These are phyloP conservation scores for Talaromyces sp. DNA, from an alignment of 2,329 filamentous ascomycete species.

Conservation along the genomic window DNA sequence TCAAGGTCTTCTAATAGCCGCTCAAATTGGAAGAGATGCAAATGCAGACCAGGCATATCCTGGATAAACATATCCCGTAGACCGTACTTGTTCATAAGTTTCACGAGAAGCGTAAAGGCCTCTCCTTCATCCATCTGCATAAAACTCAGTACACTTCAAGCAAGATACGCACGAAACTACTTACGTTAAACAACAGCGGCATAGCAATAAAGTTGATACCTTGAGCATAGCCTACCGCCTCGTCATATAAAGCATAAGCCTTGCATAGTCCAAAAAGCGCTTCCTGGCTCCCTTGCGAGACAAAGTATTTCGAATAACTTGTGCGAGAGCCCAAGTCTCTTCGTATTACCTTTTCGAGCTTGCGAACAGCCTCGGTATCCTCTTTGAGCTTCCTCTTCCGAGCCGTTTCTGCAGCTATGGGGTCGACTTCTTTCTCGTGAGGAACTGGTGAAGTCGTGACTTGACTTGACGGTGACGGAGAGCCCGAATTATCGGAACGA, in stretches of 20 bases:
- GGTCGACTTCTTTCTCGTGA: constrained; percentile 61
- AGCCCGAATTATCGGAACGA: constrained; percentile 69
- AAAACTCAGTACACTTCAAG: background rate
- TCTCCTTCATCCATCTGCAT: constrained; percentile 89
- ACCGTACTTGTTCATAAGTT: constrained; percentile 94
- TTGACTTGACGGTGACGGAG: constrained; percentile 55
- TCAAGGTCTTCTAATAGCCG: constrained; percentile 89
- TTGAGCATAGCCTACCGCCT: constrained; percentile 91
- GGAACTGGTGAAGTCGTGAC: constrained; percentile 53
- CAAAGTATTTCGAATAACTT: constrained; percentile 93
- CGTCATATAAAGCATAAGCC: constrained; percentile 92
- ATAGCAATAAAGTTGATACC: constrained; percentile 99
- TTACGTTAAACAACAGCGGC: constrained; percentile 89
- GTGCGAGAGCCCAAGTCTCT: constrained; percentile 88
- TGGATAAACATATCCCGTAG: constrained; percentile 88
- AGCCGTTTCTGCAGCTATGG: constrained; percentile 61
- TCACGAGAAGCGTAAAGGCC: constrained; percentile 87
- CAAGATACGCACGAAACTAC: constrained; percentile 28
- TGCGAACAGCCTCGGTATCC: constrained; percentile 67
- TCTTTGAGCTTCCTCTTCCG: constrained; percentile 76
- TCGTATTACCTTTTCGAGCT: constrained; percentile 86
- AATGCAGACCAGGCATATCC: constrained; percentile 94
- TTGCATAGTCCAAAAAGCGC: constrained; percentile 94
- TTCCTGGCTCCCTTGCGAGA: constrained; percentile 86
- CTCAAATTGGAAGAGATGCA: constrained; percentile 92